Evolutionary conservation across 2,329 filamentous ascomycete species (phyloP), one percentile per base, ranked within the genome.

Genomic region (Rutstroemia sp.): DNA sequence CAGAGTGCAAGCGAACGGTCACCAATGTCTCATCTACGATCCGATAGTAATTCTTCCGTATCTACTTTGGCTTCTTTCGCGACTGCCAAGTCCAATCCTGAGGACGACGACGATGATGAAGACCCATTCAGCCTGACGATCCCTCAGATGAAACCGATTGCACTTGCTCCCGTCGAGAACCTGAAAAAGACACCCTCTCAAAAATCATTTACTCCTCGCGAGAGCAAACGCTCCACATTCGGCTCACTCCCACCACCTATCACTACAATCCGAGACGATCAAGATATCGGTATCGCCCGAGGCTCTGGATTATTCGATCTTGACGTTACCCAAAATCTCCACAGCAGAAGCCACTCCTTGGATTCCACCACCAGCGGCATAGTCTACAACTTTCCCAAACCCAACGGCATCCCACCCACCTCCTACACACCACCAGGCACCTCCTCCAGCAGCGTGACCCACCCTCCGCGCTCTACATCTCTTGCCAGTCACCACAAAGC

Each of bases 1-100:
- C 34, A 57, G 51, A 44, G 48, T 14, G 48, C 48, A 55, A 67
- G 60, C 25, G 58, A 58, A 5, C 63, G 63, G 30, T 53, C 45
- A n/a, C 56, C 58, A 25, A 25, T 64, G 5, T 55, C 61, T 6
- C 74, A 80, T 61, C 69, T 73, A 16, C 76, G 84, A 51, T 77
- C 76, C 19, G 73, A 76, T 39, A 86, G 82, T 58, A 70, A 71
- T n/a, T 78, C 81, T 58, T 86, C 82, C 0, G 68, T 82, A 9
- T 85, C 82, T 10, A 85, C 81, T 1, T 69, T 79, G 9, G 80
- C 78, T 19, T 81, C 81, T 0, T 87, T 86, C 66, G 82, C 80
- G 2, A 87, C 84, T 2, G 84, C 84, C 5, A 78, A 73, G 3
- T 82, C 85, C 68, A 78, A 76, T 10, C 70, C 70, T 53, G 66